Evolutionary conservation across 73 alveolate genomes (phyloP), one percentile per base, ranked within the genome.

Genomic region (Stentor coeruleus): DNA sequence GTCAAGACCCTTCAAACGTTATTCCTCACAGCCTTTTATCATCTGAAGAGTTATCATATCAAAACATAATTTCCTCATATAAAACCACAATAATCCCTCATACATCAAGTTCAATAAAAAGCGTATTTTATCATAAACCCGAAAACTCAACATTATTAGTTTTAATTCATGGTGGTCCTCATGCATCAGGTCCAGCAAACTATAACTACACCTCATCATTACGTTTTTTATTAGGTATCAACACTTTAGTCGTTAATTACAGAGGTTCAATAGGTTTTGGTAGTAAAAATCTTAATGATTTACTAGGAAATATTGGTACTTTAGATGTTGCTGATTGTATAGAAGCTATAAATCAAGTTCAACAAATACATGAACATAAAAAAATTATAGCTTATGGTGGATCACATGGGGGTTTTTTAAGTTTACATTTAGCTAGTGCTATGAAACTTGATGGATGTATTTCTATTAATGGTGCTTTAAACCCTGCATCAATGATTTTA

Each of bases 111-210:
- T 37, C n/a, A 20, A 20, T 66, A 0, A 20, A 20, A 66, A 66
- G 79, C 39, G 0, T 66, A 28, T 33, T 66, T 11, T 66, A 66
- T 33, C 79, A 66, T 30, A 59, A 31, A 36, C 14, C 86, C 3
- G 59, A 79, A 66, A 80, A 81, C 81, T 76, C 39, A 4, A 91
- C 92, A 0, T 11, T 86, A 31, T 40, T 90, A 2, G 82, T 74
- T 1, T 38, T 83, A 39, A 26, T 86, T 0, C 96, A 90, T 60
- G 95, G 95, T 11, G 95, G 95, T 14, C 95, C 95, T 3, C 86
- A 77, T 59, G 36, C 79, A 35, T 2, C 49, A 28, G 59, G 58
- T 2, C 90, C 86, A 4, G 36, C 42, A 59, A 87, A 82, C 58
- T 75, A 58, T 74, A 82, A 73, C 74, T 74, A 49, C 41, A 3